Conservation (phyloP, 176 grass and related monocot genomes). For the Avena insularis region DNA sequence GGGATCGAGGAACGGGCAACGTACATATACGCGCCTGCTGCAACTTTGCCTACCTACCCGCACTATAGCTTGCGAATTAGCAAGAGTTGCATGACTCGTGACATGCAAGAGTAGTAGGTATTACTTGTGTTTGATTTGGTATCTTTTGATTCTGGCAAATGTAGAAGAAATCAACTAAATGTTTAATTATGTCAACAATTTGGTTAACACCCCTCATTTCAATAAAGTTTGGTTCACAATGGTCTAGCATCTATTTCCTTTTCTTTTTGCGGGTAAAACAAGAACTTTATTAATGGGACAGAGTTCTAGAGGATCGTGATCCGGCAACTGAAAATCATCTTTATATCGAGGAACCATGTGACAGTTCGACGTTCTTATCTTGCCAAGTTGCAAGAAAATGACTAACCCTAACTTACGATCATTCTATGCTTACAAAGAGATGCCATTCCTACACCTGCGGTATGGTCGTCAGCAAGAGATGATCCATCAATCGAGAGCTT, state of each 20-base stretch:
- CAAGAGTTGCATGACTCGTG: neutral
- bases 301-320: too few relatives aligned
- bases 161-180: neutral
- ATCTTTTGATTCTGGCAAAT: neutral
- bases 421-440: too few relatives aligned
- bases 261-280: too few relatives aligned
- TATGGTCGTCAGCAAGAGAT: too few relatives aligned
- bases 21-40: neutral
- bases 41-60: conserved; percentile 3
- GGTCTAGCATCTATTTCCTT: neutral
- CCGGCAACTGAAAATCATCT: too few relatives aligned
- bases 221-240: neutral
- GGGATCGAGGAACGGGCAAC: neutral
- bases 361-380: too few relatives aligned
- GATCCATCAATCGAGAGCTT: too few relatives aligned
- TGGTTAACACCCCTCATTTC: neutral
- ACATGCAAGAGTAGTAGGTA: neutral
- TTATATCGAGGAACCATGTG: too few relatives aligned
- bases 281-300: too few relatives aligned
- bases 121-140: neutral
- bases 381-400: too few relatives aligned
- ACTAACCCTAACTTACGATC: too few relatives aligned
- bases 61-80: neutral
- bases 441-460: too few relatives aligned
- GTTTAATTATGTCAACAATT: neutral